Conservation (phyloP, 306 rosid genomes). For the Medicago lupulina region DNA sequence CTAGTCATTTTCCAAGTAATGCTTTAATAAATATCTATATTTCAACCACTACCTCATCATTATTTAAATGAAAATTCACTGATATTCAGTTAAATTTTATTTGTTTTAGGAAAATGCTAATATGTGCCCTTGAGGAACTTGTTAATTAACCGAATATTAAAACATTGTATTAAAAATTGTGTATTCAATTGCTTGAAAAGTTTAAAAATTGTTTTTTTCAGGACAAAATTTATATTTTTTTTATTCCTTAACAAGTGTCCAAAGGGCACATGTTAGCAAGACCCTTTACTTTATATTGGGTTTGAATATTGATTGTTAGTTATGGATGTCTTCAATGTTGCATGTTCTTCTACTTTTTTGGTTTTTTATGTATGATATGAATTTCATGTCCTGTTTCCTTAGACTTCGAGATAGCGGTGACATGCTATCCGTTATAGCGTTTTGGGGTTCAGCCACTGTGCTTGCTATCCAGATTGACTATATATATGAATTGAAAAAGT, state of each 20-base stretch:
- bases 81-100: too few relatives aligned
- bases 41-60: background rate
- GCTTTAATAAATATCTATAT: background rate
- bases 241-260: too few relatives aligned
- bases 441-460: background rate
- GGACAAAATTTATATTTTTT: too few relatives aligned
- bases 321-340: background rate
- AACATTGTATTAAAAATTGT: too few relatives aligned
- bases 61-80: background rate
- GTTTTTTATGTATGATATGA: background rate
- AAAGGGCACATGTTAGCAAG: too few relatives aligned
- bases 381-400: conserved; percentile 1
- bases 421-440: background rate
- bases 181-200: too few relatives aligned
- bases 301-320: background rate
- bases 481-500: background rate
- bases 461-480: background rate
- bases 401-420: background rate
- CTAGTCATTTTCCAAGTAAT: background rate
- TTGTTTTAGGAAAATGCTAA: too few relatives aligned
- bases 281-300: background rate
- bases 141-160: too few relatives aligned
- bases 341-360: background rate
- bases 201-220: too few relatives aligned
- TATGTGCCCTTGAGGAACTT: too few relatives aligned